Evolutionary conservation across 202 grass and related monocot genomes (phyloP), one percentile per base, ranked within the genome.

Genomic region (Schoenoplectus tabernaemontani): DNA sequence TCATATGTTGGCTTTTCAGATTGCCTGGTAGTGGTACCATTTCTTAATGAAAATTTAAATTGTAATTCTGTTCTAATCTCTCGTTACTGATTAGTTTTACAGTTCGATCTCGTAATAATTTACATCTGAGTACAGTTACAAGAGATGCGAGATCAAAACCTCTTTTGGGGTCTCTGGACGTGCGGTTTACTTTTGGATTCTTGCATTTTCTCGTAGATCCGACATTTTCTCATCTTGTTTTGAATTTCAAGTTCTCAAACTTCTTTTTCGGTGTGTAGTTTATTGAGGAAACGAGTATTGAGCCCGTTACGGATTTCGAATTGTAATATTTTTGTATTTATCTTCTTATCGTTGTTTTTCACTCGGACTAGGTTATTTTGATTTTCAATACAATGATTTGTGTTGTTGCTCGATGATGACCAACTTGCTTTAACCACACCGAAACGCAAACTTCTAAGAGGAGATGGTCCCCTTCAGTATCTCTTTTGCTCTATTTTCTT

Each of bases 401-500:
- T n/a, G 20, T 30, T 37, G 69, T 48, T 12, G 87, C 90, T 92
- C 84, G 44, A 89, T 92, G 90, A 92, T 92, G 87, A 92, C 42
- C 85, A 89, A 51, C 77, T 85, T 89, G 90, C 90, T 96, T 96
- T 96, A 96, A 96, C 93, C 93, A 96, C 93, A 92, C 93, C 57
- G 89, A 96, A 90, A 65, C 19, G 67, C 59, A 57, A 92, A 81
- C 67, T 84, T 39, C 13, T 69, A 82, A 24, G 79, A 81, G 77
- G 30, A 57, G 15, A 36, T 57, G 50, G 67, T 4, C 10, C 5
- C 15, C 56, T n/a, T 23, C 1, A 34, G 2, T 9, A 7, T 17
- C 34, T 50, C 5, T 76, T 4, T 12, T 56, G 86, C 89, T 89
- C 28, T 28, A 0, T 17, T 50, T 0, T 82, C 78, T 85, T 84